Base-by-base conservation (phyloP, 1,284 basidiomycete species). In the Ceratobasidium sp. region DNA sequence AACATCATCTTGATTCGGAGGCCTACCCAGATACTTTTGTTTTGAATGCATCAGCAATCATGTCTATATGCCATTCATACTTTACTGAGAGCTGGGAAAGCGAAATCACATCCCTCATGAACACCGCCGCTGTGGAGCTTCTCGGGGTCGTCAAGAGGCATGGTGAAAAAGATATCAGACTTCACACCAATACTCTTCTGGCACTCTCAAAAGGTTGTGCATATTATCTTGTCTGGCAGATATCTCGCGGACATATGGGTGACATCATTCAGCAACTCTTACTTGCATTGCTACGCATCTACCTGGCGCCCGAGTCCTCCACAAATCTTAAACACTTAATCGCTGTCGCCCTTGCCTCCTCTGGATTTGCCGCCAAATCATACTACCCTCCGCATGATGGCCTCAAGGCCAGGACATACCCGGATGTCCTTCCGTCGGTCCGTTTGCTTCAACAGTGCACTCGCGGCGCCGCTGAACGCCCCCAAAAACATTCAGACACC, bases 31-130 rank as follows among this genome's bases (percentile, higher is more conserved):
- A 53, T n/a, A 9, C 8, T 53, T 53, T 53, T 53, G 27, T 53
- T 53, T n/a, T 53, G n/a, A 53, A 53, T n/a, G 50, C 50, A 22
- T 53, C 50, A n/a, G 50, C 50, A n/a, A 22, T 53, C 8, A 53
- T 53, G 50, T 8, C 50, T 22, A 8, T 27, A 53, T 53, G 27
- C 19, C 8, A 53, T 27, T 53, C 8, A 27, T 9, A n/a, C 15
- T 27, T 53, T 27, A 8, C 15, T 53, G 8, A 15, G 50, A n/a
- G 15, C 22, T n/a, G 9, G 11, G 6, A 41, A 41, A 41, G 36
- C 11, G 36, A 41, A 41, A 11, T 41, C 36, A 5, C 36, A 41
- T 5, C 11, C 36, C 11, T 41, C 36, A 41, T 41, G 6, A 11
- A 41, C 36, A 4, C 6, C 36, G 11, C 11, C 36, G 36, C 36